Percentiles rank a stretch among this genome's conserved stretches.
Conservation (phyloP, 495 filamentous ascomycete species). For the Aspergillus nanangensis region DNA sequence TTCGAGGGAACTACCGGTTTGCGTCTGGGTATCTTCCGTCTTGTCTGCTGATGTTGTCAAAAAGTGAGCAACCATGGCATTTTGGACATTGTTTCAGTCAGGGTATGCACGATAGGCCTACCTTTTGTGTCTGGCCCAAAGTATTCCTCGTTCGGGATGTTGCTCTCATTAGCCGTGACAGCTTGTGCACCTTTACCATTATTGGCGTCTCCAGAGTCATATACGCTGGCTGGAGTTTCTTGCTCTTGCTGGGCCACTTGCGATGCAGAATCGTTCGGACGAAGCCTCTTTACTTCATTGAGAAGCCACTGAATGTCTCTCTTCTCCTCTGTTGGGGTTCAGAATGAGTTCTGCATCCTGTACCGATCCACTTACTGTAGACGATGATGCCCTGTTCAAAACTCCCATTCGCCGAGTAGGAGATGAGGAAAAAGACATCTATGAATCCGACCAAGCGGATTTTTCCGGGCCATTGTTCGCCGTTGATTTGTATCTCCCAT, state of each 20-base stretch:
- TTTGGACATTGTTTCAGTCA: too few species aligned
- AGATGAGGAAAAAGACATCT: conserved; percentile 16
- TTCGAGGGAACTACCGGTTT: neutral
- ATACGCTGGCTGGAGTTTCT: too few species aligned
- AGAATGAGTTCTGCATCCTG: neutral
- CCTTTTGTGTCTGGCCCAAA: too few species aligned
- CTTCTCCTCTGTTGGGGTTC: conserved; percentile 7
- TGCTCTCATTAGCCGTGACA: too few species aligned
- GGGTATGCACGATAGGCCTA: too few species aligned
- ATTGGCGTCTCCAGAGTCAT: too few species aligned
- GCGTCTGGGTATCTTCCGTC: neutral
- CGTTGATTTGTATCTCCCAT: conserved; percentile 14
- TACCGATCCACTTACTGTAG: conserved; percentile 7
- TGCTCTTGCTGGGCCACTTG: too few species aligned
- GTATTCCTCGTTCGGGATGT: too few species aligned
- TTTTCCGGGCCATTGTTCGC: conserved; percentile 13
- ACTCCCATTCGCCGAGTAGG: conserved; percentile 14
- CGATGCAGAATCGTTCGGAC: too few species aligned
- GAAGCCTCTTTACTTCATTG: too few species aligned
- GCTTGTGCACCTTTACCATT: too few species aligned
- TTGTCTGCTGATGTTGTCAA: neutral
- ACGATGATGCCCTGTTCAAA: conserved; percentile 17
- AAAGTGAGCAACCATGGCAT: too few species aligned
- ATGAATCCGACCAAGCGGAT: conserved; percentile 17
- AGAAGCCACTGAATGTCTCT: conserved; percentile 1